phyloP scores from a whole-genome alignment of 176 grass and related monocot species.

The Thalia dealbata region DNA sequence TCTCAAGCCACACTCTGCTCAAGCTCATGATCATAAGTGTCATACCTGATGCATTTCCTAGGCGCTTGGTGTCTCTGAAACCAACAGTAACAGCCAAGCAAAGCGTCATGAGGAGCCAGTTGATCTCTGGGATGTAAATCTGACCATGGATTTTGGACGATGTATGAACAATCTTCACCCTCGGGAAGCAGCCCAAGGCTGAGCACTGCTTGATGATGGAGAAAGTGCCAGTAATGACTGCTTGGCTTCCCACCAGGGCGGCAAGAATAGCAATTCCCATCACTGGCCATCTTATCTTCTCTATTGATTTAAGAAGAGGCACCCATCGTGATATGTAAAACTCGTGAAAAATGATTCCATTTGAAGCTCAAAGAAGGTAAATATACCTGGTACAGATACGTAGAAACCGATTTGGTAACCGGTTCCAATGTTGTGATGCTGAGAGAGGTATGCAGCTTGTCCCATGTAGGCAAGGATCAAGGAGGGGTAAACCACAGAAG shows the following conservation, averaged over 20 bases:
- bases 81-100: slow-evolving; percentile 82
- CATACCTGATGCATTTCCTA: slow-evolving; percentile 80
- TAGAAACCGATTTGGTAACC: slow-evolving; percentile 79
- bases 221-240: slow-evolving; percentile 85
- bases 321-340: slow-evolving; percentile 7
- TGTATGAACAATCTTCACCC: slow-evolving; percentile 88
- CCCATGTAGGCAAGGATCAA: slow-evolving; percentile 90
- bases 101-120: slow-evolving; percentile 85
- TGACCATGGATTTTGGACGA: slow-evolving; percentile 72
- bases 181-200: slow-evolving; percentile 69
- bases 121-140: slow-evolving; percentile 97
- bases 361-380: background rate
- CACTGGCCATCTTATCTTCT: slow-evolving; percentile 92
- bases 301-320: slow-evolving; percentile 37
- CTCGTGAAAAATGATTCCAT: background rate
- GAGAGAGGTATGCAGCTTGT: slow-evolving; percentile 93
- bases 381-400: slow-evolving; percentile 85
- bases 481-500: slow-evolving; percentile 62
- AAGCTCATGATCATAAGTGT: background rate
- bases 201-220: slow-evolving; percentile 91
- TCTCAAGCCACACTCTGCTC: background rate
- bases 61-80: slow-evolving; percentile 73
- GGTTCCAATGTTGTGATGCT: slow-evolving; percentile 59
- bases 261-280: slow-evolving; percentile 72
- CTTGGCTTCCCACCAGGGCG: slow-evolving; percentile 74